Conservation (phyloP, 2,329 filamentous ascomycete species). For the Chaetomium strumarium region DNA sequence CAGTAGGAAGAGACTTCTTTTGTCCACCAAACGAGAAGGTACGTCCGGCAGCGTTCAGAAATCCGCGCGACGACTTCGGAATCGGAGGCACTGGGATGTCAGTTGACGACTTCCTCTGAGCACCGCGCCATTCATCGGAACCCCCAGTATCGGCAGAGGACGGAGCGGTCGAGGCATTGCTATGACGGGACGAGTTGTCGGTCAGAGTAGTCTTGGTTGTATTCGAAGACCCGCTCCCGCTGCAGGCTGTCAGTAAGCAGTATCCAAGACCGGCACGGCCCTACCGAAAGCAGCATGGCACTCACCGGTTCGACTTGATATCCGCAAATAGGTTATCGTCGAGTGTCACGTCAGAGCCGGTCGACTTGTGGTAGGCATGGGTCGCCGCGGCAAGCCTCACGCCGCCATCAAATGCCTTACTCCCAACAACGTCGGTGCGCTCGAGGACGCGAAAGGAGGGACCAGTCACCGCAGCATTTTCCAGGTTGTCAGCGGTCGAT, state of each 20-base stretch:
- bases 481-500: slow-evolving; percentile 50
- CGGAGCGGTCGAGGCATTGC: slow-evolving; percentile 55
- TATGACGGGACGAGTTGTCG: slow-evolving; percentile 57
- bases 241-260: slow-evolving; percentile 27
- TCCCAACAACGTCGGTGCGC: slow-evolving; percentile 39
- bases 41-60: slow-evolving; percentile 50
- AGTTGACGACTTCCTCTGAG: slow-evolving; percentile 34
- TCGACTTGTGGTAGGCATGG: slow-evolving; percentile 35
- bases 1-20: slow-evolving; percentile 42
- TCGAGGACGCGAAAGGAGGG: slow-evolving; percentile 56
- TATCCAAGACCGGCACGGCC: background rate
- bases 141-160: slow-evolving; percentile 46
- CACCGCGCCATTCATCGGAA: slow-evolving; percentile 37
- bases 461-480: slow-evolving; percentile 44
- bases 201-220: slow-evolving; percentile 54
- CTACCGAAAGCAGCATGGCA: slow-evolving; percentile 18
- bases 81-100: slow-evolving; percentile 37
- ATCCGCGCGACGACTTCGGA: slow-evolving; percentile 45
- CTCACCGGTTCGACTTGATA: slow-evolving; percentile 51
- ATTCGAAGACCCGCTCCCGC: slow-evolving; percentile 55
- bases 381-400: slow-evolving; percentile 37
- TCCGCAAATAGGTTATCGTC: slow-evolving; percentile 55
- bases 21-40: slow-evolving; percentile 55
- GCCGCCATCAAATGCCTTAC: slow-evolving; percentile 48
- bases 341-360: slow-evolving; percentile 33